Evolutionary conservation across 139 green algal genomes (phyloP).

Genomic region (Dunaliella sp.): DNA sequence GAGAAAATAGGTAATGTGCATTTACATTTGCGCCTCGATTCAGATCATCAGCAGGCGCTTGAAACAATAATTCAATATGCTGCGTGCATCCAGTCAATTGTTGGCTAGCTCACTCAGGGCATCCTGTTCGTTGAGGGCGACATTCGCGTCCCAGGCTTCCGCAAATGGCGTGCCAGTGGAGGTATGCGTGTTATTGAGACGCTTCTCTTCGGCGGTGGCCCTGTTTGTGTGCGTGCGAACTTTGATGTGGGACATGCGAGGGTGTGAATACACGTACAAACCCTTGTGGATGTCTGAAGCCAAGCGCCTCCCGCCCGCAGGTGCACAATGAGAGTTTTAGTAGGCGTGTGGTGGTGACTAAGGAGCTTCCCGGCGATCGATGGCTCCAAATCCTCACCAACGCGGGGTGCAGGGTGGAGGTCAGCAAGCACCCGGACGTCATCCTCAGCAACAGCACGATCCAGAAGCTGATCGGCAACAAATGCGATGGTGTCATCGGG

Average conservation of each 20-base stretch:
- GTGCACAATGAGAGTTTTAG: slow-evolving; percentile 82
- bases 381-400: slow-evolving; percentile 87
- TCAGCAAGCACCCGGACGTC: slow-evolving; percentile 62
- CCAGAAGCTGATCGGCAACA: slow-evolving; percentile 81
- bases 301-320: slow-evolving; percentile 51
- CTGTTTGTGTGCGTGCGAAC: background rate
- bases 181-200: slow-evolving; percentile 22
- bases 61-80: background rate
- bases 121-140: background rate
- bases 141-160: slow-evolving; percentile 13
- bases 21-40: too few species aligned
- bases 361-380: slow-evolving; percentile 85
- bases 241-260: background rate
- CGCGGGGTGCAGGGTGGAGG: slow-evolving; percentile 37
- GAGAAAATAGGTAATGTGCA: background rate
- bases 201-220: too few species aligned
- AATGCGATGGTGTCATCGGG: slow-evolving; percentile 96
- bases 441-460: slow-evolving; percentile 89
- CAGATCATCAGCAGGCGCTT: background rate
- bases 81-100: background rate
- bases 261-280: background rate
- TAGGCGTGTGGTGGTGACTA: slow-evolving; percentile 94
- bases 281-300: too few species aligned
- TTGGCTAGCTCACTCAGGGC: slow-evolving; percentile 5
- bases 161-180: slow-evolving; percentile 43